Evolutionary conservation across 768 basidiomycete species (phyloP).

Genomic region (Psilocybe tampanensis): DNA sequence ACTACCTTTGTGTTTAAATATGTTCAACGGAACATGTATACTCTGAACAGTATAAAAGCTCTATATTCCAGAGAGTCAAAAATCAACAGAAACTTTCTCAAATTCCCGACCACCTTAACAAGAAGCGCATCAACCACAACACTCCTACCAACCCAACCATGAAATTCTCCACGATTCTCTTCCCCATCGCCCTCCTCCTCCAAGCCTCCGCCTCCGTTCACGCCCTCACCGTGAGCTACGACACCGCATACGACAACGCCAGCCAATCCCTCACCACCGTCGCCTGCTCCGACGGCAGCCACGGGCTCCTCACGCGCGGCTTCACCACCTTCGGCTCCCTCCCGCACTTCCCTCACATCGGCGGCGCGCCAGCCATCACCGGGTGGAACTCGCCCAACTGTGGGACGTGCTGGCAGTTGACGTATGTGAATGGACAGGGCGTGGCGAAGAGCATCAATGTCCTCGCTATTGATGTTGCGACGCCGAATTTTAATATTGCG

Average conservation of each 20-base stretch:
- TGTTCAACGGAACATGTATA: not conserved
- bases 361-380: slow-evolving; percentile 51
- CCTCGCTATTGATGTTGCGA: slow-evolving; percentile 53
- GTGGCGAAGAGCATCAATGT: slow-evolving; percentile 43
- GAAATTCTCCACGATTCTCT: slow-evolving; percentile 31
- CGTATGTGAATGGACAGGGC: slow-evolving; percentile 39
- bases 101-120: not conserved
- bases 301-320: slow-evolving; percentile 48
- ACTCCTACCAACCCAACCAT: slow-evolving; percentile 20
- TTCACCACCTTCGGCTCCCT: slow-evolving; percentile 54
- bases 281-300: slow-evolving; percentile 49
- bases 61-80: not conserved
- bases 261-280: slow-evolving; percentile 40
- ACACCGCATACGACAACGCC: slow-evolving; percentile 51
- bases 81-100: not conserved
- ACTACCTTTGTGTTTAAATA: not conserved
- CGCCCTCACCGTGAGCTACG: slow-evolving; percentile 40
- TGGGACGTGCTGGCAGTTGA: slow-evolving; percentile 63
- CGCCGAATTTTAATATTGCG: slow-evolving; percentile 48
- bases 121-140: too few relatives aligned
- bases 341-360: slow-evolving; percentile 62
- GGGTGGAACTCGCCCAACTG: slow-evolving; percentile 56
- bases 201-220: slow-evolving; percentile 14
- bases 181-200: slow-evolving; percentile 27
- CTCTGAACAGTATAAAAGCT: not conserved